Base-by-base conservation (phyloP, 2,329 filamentous ascomycete species). In the Calonectria hongkongensis region DNA sequence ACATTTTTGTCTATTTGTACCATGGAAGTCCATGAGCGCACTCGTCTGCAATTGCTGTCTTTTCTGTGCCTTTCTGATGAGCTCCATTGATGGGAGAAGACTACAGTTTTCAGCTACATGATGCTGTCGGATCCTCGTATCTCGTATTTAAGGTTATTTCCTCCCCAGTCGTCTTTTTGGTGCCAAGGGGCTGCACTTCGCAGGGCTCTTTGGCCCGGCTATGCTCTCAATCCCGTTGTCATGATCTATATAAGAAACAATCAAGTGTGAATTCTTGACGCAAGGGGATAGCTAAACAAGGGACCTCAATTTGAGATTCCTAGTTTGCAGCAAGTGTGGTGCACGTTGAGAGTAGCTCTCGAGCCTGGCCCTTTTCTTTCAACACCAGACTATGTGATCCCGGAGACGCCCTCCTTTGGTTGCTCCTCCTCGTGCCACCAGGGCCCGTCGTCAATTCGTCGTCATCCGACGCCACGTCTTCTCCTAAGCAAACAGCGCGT, bases 401-500 rank as follows among this genome's bases (percentile, higher is more conserved):
- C 16, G 5, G 5, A 16, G 5, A n/a, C 18, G 13, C 18, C 15
- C 18, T 8, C 18, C 3, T 15, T 43, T 18, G 15, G 15, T 15
- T 43, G 41, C 41, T 10, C 41, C 41, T 43, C 15, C 15, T 43
- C 41, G 41, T n/a, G n/a, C 15, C 43, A n/a, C 43, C 18, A 18
- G 3, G 43, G 43, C 18, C 18, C 43, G 7, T 45, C 18, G 43
- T 45, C 43, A 51, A 27, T n/a, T 13, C 28, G 28, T 39, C 48
- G 25, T 28, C 54, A 21, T 39, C 6, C 50, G 43, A 47, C 21
- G 16, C 18, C 18, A 8, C 7, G n/a, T 48, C 39, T 8, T n/a
- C 18, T 68, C 70, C 73, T 80, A 85, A 13, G 81, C 75, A 76
- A 88, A 87, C 39, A 84, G 75, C 47, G 81, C 84, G 77, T 88